These are phyloP conservation scores for Meripilus lineatus DNA, from an alignment of 1,284 basidiomycete genomes.

Conservation along the genomic window DNA sequence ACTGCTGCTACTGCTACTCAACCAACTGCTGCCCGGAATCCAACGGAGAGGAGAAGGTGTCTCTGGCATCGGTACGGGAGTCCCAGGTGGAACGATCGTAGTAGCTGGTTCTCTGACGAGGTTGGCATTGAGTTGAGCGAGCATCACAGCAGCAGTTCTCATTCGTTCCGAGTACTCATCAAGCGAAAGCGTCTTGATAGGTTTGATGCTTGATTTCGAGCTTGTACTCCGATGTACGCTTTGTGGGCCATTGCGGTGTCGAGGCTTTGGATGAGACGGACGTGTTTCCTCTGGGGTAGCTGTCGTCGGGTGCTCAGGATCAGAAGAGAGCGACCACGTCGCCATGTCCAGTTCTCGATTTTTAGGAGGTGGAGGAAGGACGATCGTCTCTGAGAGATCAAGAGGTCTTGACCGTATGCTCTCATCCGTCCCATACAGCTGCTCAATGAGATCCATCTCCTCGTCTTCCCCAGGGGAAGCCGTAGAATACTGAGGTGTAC, in stretches of 20 bases:
- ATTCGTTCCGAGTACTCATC: slow-evolving; percentile 98
- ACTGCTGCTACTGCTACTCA: slow-evolving; percentile 17
- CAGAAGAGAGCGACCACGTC: slow-evolving; percentile 70
- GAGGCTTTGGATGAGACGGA: slow-evolving; percentile 33
- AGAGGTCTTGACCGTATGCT: slow-evolving; percentile 65
- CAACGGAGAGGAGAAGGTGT: slow-evolving; percentile 41
- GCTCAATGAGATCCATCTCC: slow-evolving; percentile 92
- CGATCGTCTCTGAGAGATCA: slow-evolving; percentile 77
- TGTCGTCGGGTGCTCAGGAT: slow-evolving; percentile 20
- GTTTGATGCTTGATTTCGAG: slow-evolving; percentile 9
- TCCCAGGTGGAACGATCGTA: slow-evolving; percentile 31
- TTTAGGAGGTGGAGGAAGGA: slow-evolving; percentile 77
- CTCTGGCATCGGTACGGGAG: slow-evolving; percentile 22
- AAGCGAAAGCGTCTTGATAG: slow-evolving; percentile 44
- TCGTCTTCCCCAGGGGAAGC: slow-evolving; percentile 38
- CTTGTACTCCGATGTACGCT: too few relatives aligned
- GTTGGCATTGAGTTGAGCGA: slow-evolving; percentile 92
- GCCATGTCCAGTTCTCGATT: slow-evolving; percentile 85
- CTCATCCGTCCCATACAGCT: slow-evolving; percentile 79
- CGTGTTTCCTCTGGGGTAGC: slow-evolving; percentile 28
- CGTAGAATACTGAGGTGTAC: not conserved
- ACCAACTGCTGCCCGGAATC: slow-evolving; percentile 55
- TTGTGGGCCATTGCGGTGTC: slow-evolving; percentile 8
- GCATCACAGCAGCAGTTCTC: slow-evolving; percentile 98
- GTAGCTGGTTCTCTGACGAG: slow-evolving; percentile 51